Base-by-base conservation (phyloP, 257 asterid genomes). In the Scutellaria baicalensis region DNA sequence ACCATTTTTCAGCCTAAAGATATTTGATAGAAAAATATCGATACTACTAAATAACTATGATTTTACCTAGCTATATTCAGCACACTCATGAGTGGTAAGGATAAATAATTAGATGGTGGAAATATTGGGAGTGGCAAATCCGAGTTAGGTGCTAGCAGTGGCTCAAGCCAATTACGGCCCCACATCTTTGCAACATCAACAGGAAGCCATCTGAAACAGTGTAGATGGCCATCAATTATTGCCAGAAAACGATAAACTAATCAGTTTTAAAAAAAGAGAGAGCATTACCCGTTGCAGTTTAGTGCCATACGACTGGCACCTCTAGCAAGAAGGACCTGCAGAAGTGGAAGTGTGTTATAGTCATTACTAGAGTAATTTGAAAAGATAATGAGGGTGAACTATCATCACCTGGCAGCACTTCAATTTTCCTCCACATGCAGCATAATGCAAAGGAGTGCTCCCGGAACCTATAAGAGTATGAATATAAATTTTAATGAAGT, bases 111-210 rank as follows among this genome's bases (percentile, higher is more conserved):
- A 56, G 99, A 94, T 74, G 84, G 89, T 50, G 95, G 88, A 75
- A 94, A 94, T 10, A 42, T 10, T 17, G 95, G 99, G 56, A 84
- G 61, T 33, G 79, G 64, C 60, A 85, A 69, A 67, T 89, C 89
- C 11, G 98, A 88, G 77, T 88, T 83, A 35, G 97, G 89, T 14
- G 81, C 81, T 64, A 94, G 83, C 69, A 89, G 74, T 6, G 96
- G 87, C 80, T 94, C 98, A 43, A 94, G 98, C 99, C 98, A 92
- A 83, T 91, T 96, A 56, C 98, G 97, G 4, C 95, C 96, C 99
- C 99, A 92, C 92, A 86, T 89, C 76, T 95, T 87, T 17, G 98
- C 96, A 74, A 94, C 97, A 70, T 94, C 98, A 43, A 88, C 78
- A 45, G 99, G 99, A 56, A 91, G 91, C 98, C 97, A 94, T 78